Evolutionary conservation across 2,329 filamentous ascomycete species (phyloP).

Genomic region (Talaromyces sp.): DNA sequence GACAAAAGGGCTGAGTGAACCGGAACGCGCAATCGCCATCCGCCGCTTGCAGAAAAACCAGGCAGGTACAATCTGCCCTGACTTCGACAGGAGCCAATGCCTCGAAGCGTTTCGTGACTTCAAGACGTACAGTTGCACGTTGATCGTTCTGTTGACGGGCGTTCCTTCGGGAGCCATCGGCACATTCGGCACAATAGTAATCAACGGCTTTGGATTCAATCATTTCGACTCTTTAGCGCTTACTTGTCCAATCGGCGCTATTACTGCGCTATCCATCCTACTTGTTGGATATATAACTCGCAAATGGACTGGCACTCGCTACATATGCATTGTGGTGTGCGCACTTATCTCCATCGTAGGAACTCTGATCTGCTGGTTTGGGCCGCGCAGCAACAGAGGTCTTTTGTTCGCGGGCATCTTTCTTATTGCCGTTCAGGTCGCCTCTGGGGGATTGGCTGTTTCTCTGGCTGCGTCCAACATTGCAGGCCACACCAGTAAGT

Average conservation of each 20-base stretch:
- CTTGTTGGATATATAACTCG: conserved; percentile 1
- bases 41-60: conserved; percentile 35
- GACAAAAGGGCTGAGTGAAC: conserved; percentile 36
- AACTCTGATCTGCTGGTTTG: conserved; percentile 6
- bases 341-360: neutral
- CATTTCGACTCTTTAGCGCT: conserved; percentile 5
- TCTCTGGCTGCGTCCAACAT: conserved; percentile 7
- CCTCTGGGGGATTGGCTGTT: conserved; percentile 5
- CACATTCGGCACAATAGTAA: conserved; percentile 6
- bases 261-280: conserved; percentile 1
- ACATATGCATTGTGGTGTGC: conserved; percentile 1
- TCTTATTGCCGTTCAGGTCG: conserved; percentile 6
- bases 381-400: neutral
- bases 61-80: neutral
- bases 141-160: conserved; percentile 2
- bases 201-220: conserved; percentile 5
- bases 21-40: conserved; percentile 46
- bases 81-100: neutral
- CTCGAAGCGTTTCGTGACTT: conserved; percentile 5
- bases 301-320: neutral
- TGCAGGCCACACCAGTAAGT: conserved; percentile 5
- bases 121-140: conserved; percentile 2
- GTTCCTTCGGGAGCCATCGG: conserved; percentile 5
- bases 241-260: conserved; percentile 4
- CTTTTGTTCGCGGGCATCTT: conserved; percentile 6